These are phyloP conservation scores for Gaertneriomyces sp. DNA, from an alignment of 192 early-diverging fungal genomes.

Conservation along the genomic window DNA sequence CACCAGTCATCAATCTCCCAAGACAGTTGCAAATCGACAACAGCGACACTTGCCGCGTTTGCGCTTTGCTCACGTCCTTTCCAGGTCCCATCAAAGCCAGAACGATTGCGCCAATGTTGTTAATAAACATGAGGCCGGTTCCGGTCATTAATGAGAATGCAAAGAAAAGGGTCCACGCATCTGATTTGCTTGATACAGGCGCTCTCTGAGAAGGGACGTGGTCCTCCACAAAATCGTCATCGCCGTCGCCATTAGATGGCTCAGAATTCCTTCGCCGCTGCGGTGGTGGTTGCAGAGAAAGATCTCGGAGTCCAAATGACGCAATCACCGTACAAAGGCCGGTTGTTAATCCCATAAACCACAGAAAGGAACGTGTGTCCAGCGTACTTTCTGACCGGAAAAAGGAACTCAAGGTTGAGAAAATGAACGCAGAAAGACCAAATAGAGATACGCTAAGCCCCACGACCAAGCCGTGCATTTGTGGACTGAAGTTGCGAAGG, in stretches of 20 bases:
- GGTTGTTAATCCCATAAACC: constrained; percentile 29
- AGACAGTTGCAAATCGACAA: constrained; percentile 37
- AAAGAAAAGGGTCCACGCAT: constrained; percentile 37
- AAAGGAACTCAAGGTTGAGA: constrained; percentile 28
- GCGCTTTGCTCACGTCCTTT: constrained; percentile 10
- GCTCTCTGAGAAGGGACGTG: no score
- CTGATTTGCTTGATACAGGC: constrained; percentile 19
- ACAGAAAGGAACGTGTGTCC: constrained; percentile 31
- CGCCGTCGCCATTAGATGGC: neutral
- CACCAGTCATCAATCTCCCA: constrained; percentile 36
- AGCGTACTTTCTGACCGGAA: constrained; percentile 20
- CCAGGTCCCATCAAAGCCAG: constrained; percentile 13
- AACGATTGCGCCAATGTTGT: constrained; percentile 44
- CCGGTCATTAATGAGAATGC: constrained; percentile 34
- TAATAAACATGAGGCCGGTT: constrained; percentile 48
- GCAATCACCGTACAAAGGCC: constrained; percentile 27
- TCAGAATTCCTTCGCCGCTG: no score
- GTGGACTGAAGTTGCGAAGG: constrained; percentile 28
- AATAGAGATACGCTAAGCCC: constrained; percentile 36
- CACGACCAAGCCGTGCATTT: constrained; percentile 39
- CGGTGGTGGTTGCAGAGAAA: neutral
- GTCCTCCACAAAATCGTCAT: neutral
- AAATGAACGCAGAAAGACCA: constrained; percentile 45
- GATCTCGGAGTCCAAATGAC: constrained; percentile 7
- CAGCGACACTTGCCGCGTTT: constrained; percentile 35